Percentiles rank a stretch among this genome's conserved stretches.
phyloP scores from a whole-genome alignment of 768 basidiomycete genomes.

The Amyloporia xantha region DNA sequence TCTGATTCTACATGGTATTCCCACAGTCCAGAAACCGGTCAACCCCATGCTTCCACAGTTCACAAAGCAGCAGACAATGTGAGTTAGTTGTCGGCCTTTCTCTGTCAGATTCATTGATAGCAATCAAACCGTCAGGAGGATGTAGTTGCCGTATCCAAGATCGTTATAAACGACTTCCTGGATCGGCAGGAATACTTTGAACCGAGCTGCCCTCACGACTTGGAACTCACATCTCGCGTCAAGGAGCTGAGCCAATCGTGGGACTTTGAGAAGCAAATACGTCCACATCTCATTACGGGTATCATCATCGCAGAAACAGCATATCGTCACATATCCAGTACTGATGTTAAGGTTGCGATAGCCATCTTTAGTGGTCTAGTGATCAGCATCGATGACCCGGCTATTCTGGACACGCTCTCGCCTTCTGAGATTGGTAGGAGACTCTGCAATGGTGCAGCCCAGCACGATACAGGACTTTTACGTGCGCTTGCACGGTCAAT shows the following conservation, averaged over 20 bases:
- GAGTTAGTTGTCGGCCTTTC: too few relatives aligned
- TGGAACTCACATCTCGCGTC: not conserved
- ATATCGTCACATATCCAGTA: conserved; percentile 2
- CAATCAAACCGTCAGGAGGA: too few relatives aligned
- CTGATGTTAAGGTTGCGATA: conserved; percentile 2
- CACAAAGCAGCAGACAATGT: too few relatives aligned
- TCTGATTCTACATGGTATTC: too few relatives aligned
- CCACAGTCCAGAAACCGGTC: too few relatives aligned
- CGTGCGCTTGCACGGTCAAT: not conserved
- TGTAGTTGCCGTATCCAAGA: too few relatives aligned
- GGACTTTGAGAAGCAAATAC: not conserved
- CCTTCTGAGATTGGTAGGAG: not conserved
- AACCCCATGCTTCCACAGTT: too few relatives aligned
- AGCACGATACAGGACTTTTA: not conserved
- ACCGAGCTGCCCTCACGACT: too few relatives aligned
- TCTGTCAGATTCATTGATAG: too few relatives aligned
- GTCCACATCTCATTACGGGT: not conserved
- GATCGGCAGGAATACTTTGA: too few relatives aligned
- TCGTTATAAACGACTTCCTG: too few relatives aligned
- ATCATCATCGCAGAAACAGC: not conserved
- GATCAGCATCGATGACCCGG: not conserved
- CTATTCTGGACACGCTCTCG: not conserved
- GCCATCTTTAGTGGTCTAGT: not conserved
- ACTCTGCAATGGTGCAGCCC: not conserved
- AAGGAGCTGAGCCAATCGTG: not conserved